Evolutionary conservation across 176 grass and related monocot genomes (phyloP).

Genomic region (Poa pratensis): DNA sequence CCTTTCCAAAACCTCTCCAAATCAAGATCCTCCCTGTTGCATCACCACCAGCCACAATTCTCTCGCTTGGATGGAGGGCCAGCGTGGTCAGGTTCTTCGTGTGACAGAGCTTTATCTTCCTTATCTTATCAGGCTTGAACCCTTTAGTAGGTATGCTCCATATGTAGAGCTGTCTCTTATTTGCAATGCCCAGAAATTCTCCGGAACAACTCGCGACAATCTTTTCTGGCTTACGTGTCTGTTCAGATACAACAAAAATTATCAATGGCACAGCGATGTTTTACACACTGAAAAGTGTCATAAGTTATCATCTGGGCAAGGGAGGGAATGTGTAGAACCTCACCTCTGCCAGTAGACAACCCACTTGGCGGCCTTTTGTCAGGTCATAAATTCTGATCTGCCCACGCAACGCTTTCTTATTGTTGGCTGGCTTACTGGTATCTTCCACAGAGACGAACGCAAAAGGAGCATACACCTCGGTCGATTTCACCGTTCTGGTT

Average conservation of each 20-base stretch:
- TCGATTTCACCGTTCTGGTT: slow-evolving; percentile 46
- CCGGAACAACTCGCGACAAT: slow-evolving; percentile 63
- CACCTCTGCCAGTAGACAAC: slow-evolving; percentile 64
- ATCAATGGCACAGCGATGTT: not conserved
- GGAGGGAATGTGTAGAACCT: slow-evolving; percentile 13
- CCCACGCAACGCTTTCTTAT: slow-evolving; percentile 54
- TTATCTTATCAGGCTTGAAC: slow-evolving; percentile 66
- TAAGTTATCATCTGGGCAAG: not conserved
- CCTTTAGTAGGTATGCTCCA: slow-evolving; percentile 69
- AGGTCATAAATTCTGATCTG: slow-evolving; percentile 66
- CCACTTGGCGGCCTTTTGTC: slow-evolving; percentile 54
- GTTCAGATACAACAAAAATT: slow-evolving; percentile 30
- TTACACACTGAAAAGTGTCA: not conserved
- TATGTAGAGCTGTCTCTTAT: slow-evolving; percentile 67
- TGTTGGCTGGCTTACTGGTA: slow-evolving; percentile 45
- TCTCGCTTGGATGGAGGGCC: slow-evolving; percentile 82
- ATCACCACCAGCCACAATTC: slow-evolving; percentile 84
- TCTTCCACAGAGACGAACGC: slow-evolving; percentile 83
- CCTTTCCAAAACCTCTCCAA: slow-evolving; percentile 80
- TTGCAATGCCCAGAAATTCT: slow-evolving; percentile 75
- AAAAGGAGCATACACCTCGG: slow-evolving; percentile 45
- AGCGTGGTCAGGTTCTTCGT: slow-evolving; percentile 63
- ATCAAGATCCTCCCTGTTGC: slow-evolving; percentile 76
- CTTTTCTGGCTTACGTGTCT: slow-evolving; percentile 71
- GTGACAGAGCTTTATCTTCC: slow-evolving; percentile 85